Evolutionary conservation across 495 filamentous ascomycete genomes (phyloP), one percentile per base, ranked within the genome.

Genomic region (Aspergillus homomorphus): DNA sequence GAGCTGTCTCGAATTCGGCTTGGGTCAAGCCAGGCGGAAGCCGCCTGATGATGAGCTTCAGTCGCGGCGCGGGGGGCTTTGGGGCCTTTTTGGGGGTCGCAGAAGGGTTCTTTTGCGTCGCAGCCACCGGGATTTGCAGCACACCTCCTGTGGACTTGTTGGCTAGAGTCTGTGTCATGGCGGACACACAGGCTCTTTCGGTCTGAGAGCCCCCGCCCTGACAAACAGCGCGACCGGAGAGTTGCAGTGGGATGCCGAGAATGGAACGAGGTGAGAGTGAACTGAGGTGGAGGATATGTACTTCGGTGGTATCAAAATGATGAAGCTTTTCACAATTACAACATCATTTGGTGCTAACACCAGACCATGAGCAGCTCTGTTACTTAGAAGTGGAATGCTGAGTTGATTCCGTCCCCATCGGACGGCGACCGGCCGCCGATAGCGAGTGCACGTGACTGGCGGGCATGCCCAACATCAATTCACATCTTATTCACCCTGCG

Each of bases 1-100:
- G 66, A 12, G 82, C 76, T 22, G 71, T 71, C 62, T 87, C 80
- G 51, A 96, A 92, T 62, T 98, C 94, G 0, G 77, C 71, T 62
- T 90, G 85, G 3, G 88, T 96, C 60, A 98, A 76, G 1, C 88
- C 88, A 7, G 94, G 95, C 3, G 94, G 90, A 12, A 98, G 81
- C 53, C 92, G 82, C 57, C 94, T 84, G 18, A 96, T 73, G n/a
- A 94, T 74, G 9, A 96, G 79, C 76, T 96, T 98, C 62, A 95
- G 80, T 44, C 89, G 87, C 28, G 84, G 81, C 23, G 77, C 71
- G 10, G 83, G 69, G 5, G 82, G 73, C 63, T 87, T 92, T n/a
- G 75, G 72, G 55, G 79, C 71, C 26, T 66, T 73, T 60, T 65
- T 77, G 45, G 78, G 66, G 10, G 66, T 66, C 54, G 76, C 61